Evolutionary conservation across 768 basidiomycete species (phyloP).

Genomic region (Serendipita vermifera): DNA sequence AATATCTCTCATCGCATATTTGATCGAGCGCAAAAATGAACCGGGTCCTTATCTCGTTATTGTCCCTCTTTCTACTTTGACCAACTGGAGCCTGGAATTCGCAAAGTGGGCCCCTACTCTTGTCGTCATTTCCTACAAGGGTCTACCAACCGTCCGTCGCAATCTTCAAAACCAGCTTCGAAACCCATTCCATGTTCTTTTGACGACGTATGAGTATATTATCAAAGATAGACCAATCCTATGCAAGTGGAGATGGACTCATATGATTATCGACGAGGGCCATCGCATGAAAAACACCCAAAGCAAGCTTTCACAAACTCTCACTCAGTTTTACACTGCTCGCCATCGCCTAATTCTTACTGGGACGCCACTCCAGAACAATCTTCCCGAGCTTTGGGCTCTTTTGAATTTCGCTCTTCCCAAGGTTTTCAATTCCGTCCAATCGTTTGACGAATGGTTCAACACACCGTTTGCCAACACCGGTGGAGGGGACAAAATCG

Average conservation of each 20-base stretch:
- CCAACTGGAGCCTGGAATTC: slow-evolving; percentile 94
- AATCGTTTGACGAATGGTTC: slow-evolving; percentile 99
- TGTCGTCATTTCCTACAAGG: slow-evolving; percentile 75
- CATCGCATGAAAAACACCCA: slow-evolving; percentile 96
- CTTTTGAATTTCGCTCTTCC: slow-evolving; percentile 90
- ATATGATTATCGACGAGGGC: slow-evolving; percentile 97
- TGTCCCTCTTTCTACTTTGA: slow-evolving; percentile 91
- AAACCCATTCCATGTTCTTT: slow-evolving; percentile 77
- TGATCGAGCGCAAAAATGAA: slow-evolving; percentile 82
- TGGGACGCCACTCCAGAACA: slow-evolving; percentile 93
- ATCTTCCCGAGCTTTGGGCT: slow-evolving; percentile 90
- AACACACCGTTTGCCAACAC: slow-evolving; percentile 98
- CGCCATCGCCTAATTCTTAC: slow-evolving; percentile 89
- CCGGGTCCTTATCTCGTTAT: slow-evolving; percentile 93
- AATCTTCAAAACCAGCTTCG: slow-evolving; percentile 66
- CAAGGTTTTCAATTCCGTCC: slow-evolving; percentile 96
- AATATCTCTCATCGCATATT: slow-evolving; percentile 87
- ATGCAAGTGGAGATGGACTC: slow-evolving; percentile 87
- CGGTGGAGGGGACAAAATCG: slow-evolving; percentile 96
- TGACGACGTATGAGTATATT: slow-evolving; percentile 96
- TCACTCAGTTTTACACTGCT: slow-evolving; percentile 85
- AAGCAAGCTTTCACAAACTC: slow-evolving; percentile 78
- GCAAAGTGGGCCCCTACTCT: slow-evolving; percentile 92
- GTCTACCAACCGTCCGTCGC: slow-evolving; percentile 73
- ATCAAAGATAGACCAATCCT: slow-evolving; percentile 90